Evolutionary conservation across 2,329 filamentous ascomycete species (phyloP).

Genomic region (Neurospora sp.): DNA sequence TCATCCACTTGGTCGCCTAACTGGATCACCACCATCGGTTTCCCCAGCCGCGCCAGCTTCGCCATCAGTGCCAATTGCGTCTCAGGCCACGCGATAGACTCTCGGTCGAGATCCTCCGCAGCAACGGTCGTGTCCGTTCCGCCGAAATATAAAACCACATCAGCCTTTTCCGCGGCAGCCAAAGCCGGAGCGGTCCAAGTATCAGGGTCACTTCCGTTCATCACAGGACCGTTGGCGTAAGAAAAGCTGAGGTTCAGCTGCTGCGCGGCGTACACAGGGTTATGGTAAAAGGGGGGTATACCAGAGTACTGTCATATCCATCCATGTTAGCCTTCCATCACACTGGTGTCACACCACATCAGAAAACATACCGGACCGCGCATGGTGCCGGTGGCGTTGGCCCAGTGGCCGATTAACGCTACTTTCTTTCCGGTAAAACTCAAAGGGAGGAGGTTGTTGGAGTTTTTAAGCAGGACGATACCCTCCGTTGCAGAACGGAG

Average conservation of each 20-base stretch:
- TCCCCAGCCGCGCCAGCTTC: constrained; percentile 31
- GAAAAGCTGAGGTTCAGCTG: constrained; percentile 30
- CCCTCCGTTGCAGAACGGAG: constrained; percentile 40
- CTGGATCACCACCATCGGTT: constrained; percentile 40
- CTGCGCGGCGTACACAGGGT: constrained; percentile 41
- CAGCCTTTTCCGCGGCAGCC: constrained; percentile 31
- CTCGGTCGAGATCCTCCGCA: constrained; percentile 41
- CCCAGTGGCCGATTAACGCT: constrained; percentile 47
- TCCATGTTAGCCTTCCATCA: too few relatives aligned
- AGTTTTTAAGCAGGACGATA: constrained; percentile 41
- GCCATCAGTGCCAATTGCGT: constrained; percentile 41
- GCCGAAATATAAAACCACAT: constrained; percentile 45
- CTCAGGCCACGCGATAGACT: constrained; percentile 39
- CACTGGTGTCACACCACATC: too few relatives aligned
- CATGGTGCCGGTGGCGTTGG: constrained; percentile 29
- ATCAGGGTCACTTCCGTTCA: constrained; percentile 18
- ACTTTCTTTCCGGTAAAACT: constrained; percentile 31
- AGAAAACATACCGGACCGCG: constrained; percentile 35
- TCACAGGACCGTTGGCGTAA: constrained; percentile 17
- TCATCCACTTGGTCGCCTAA: constrained; percentile 44
- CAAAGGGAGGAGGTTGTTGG: constrained; percentile 35
- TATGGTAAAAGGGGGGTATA: constrained; percentile 43
- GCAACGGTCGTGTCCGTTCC: constrained; percentile 45
- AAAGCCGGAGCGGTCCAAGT: constrained; percentile 26
- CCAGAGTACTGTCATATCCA: constrained; percentile 34